These are phyloP conservation scores for Pythium coloratum DNA, from an alignment of 352 stramenopile species.

Conservation along the genomic window DNA sequence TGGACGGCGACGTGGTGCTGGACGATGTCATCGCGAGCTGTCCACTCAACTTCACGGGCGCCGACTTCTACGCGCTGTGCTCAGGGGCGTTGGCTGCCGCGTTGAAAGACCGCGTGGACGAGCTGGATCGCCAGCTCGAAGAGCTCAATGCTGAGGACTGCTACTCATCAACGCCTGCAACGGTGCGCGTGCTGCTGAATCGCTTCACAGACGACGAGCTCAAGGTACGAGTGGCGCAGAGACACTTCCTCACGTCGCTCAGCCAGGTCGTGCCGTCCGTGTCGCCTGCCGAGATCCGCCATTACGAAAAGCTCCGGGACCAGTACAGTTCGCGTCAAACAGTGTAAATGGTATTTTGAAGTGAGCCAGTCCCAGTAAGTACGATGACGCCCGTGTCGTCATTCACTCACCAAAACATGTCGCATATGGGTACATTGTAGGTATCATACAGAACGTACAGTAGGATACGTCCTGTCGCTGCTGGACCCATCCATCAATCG, in stretches of 20 bases:
- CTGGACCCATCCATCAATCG: no score
- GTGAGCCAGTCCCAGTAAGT: neutral
- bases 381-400: no score
- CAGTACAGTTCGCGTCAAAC: constrained; percentile 81
- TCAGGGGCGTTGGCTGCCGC: constrained; percentile 74
- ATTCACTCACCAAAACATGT: no score
- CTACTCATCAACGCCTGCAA: constrained; percentile 78
- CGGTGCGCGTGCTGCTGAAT: constrained; percentile 65
- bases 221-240: constrained; percentile 48
- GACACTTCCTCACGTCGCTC: constrained; percentile 62
- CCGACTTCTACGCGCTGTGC: constrained; percentile 84
- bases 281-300: constrained; percentile 76
- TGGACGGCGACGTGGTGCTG: constrained; percentile 61
- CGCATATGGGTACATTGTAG: no score
- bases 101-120: constrained; percentile 72
- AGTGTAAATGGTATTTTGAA: neutral
- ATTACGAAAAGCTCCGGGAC: constrained; percentile 86
- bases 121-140: constrained; percentile 65
- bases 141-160: constrained; percentile 74
- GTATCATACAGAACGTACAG: no score
- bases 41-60: constrained; percentile 76
- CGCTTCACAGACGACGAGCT: constrained; percentile 60
- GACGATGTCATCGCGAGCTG: constrained; percentile 59
- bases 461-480: no score
- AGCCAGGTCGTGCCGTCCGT: constrained; percentile 80